Base-by-base conservation (phyloP, 495 filamentous ascomycete species). In the Penicillium pulvis region DNA sequence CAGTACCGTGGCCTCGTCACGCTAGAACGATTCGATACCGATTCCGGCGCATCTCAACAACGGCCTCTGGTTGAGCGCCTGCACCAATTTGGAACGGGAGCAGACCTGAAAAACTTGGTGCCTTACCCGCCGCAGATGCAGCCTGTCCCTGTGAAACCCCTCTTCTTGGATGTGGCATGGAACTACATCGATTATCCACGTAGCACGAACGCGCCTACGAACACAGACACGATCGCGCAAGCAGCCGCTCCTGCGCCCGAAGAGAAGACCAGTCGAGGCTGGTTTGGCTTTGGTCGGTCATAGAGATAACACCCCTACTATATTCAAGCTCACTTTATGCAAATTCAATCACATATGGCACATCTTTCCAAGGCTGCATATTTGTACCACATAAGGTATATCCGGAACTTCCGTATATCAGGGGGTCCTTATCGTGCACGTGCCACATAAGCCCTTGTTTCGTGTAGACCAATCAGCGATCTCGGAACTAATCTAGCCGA, bases 161-260 rank as follows among this genome's bases (percentile, higher is more conserved):
- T 99, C 16, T 98, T 97, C 80, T 83, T 98, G 46, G 94, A 99
- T 70, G 90, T 96, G 12, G 94, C 94, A 16, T 98, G 91, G 89
- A 99, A 98, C 71, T 99, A 96, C 69, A 91, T 99, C 58, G 87
- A 92, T 20, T 99, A 99, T 71, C 93, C 94, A 2, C 90, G 88
- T 4, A 66, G 12, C 6, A 67, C 56, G 4, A 66, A 71, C 23
- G 41, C 53, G 4, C 5, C 6, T 30, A 6, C 51, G 3, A 33
- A 44, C 8, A 17, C 28, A 11, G 16, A 51, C 1, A 16, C 26
- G 23, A 12, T 9, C 42, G 56, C 39, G 39, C 39, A 41, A 41
- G 39, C 65, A 9, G 72, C 72, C n/a, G 48, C 58, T 30, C 52
- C 73, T 24, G 59, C 55, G 11, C 46, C 57, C 8, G 79, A 82